Evolutionary conservation across 768 basidiomycete genomes (phyloP), one percentile per base, ranked within the genome.

Genomic region (Termitomyces sp.): DNA sequence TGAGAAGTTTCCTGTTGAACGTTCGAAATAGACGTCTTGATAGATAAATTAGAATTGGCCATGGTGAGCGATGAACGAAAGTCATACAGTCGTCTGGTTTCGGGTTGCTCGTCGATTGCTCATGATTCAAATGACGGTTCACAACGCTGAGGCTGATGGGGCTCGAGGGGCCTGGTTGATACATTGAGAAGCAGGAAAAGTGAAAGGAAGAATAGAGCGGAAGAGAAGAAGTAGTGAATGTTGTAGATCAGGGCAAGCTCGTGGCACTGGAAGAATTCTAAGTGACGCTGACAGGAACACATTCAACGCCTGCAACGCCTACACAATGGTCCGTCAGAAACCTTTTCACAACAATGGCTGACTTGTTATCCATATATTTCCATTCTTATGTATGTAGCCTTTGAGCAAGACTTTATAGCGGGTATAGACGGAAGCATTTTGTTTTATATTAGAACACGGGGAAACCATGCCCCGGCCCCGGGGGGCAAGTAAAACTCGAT

Each of bases 21-120:
- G 83, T 71, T 97, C 90, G 72, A 98, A 99, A 77, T 95, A 96
- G 66, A 98, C 94, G 73, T 98, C 95, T 80, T 86, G 82, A 33
- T 66, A 24, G 63, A 16, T 30, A 49, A 48, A 45, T 55, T 30
- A 61, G 56, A 35, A 55, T 9, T 20, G 51, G 57, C 56, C 32
- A 56, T 48, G 26, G 26, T 26, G 50, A 40, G 48, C 36, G n/a
- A 33, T 33, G 22, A 20, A 22, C 47, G 14, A 53, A 54, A 57
- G 57, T 58, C 73, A 56, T 67, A 78, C 77, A 80, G 66, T 80
- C 79, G 58, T 80, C 77, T 56, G 77, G 73, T 53, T 72, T 74
- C 53, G 67, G 65, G 57, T 73, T 77, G 63, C 61, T 75, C 43
- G 72, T 64, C 53, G 62, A 69, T 60, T 72, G 74, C 54, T 73